phyloP scores from a whole-genome alignment of 805 yeast species.

The Saturnispora sanitii region DNA sequence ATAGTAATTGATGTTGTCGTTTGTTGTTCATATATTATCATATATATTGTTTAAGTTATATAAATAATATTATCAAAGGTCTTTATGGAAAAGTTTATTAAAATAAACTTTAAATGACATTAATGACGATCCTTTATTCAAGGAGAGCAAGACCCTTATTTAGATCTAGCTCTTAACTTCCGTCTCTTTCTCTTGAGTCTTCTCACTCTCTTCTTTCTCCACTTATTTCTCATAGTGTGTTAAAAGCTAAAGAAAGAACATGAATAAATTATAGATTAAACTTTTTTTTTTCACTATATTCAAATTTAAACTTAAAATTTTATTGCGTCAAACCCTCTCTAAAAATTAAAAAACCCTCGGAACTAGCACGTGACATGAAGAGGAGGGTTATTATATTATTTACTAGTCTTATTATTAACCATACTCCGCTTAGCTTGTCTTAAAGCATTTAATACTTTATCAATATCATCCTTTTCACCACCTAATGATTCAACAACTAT shows the following conservation, averaged over 20 bases:
- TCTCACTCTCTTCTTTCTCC: slow-evolving; percentile 99
- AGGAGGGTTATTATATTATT: no score
- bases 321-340: neutral
- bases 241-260: slow-evolving; percentile 3
- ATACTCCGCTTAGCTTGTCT: neutral
- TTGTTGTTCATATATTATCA: no score
- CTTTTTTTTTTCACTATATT: neutral
- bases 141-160: slow-evolving; percentile 40
- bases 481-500: neutral
- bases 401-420: no score
- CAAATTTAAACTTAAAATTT: neutral
- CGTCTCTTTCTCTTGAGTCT: slow-evolving; percentile 99
- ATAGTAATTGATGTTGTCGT: no score
- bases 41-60: no score
- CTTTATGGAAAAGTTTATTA: neutral
- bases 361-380: slow-evolving; percentile 1
- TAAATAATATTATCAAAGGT: no score
- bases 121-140: neutral
- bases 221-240: slow-evolving; percentile 79
- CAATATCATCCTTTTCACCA: neutral
- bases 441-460: neutral
- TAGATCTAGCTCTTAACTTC: slow-evolving; percentile 99
- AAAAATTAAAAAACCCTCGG: neutral
- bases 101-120: neutral
- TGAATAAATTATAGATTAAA: neutral